Base-by-base conservation (phyloP, 129 eudicot genomes). In the Heracleum sosnowskyi region DNA sequence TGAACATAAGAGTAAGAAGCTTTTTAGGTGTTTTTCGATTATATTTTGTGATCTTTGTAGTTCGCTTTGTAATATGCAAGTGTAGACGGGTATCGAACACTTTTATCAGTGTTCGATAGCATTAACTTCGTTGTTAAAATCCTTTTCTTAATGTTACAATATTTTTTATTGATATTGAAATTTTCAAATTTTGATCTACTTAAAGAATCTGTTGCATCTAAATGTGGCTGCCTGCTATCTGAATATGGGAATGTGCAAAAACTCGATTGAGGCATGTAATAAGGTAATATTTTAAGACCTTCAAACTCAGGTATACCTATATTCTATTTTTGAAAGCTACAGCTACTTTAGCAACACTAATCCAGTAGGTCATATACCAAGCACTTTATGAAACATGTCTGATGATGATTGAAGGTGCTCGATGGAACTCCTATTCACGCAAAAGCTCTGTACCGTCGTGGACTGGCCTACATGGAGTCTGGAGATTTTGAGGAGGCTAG, bases 361-460 rank as follows among this genome's bases (percentile, higher is more conserved):
- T 5, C 39, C 22, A 64, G 37, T 28, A 11, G 17, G 15, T 63
- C 37, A 29, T 33, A 33, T 33, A 33, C 70, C 71, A 64, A 64
- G 39, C 17, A 68, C 36, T 33, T 18, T 4, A 26, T 6, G 26
- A 47, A 35, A 81, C 39, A 70, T 37, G 69, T 33, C 49, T 72
- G 41, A 26, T 66, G 24, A 45, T 53, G 34, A 71, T 28, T 89
- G 81, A 78, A 96, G 99, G 99, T 96, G 40, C 77, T 96, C 78
- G 99, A 96, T 79, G 83, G 87, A 66, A 89, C 89, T 62, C 99
- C 99, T 49, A 92, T 80, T 79, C 99, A 96, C 81, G 97, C 88
- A 11, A 96, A 96, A 88, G 99, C 99, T 76, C 88, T 96, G 40
- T 96, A 96, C 84, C 89, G 99, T n/a, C 91, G 99, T 69, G 99